Evolutionary conservation across 2,329 filamentous ascomycete genomes (phyloP).

Genomic region (Colletotrichum sp.): DNA sequence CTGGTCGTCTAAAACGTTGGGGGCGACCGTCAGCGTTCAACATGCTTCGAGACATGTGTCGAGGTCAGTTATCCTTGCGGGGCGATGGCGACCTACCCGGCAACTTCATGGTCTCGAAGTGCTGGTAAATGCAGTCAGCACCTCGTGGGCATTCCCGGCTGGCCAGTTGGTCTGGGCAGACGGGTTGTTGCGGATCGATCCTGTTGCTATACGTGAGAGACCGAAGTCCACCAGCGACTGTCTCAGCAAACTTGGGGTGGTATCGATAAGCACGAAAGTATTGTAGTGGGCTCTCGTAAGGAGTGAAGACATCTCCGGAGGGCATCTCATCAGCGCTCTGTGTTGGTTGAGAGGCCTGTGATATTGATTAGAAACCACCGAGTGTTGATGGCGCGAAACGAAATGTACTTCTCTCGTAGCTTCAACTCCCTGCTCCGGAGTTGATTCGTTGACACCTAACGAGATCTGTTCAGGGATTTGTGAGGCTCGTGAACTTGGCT

Average conservation of each 20-base stretch:
- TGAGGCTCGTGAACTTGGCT: slow-evolving; percentile 22
- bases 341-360: background rate
- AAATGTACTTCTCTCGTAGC: slow-evolving; percentile 49
- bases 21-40: slow-evolving; percentile 52
- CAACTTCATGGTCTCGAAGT: slow-evolving; percentile 76
- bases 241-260: slow-evolving; percentile 75
- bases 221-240: slow-evolving; percentile 77
- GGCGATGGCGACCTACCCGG: slow-evolving; percentile 68
- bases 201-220: slow-evolving; percentile 94
- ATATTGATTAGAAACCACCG: slow-evolving; percentile 24
- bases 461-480: slow-evolving; percentile 22
- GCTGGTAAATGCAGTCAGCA: slow-evolving; percentile 74
- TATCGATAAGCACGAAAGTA: slow-evolving; percentile 90
- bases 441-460: slow-evolving; percentile 20
- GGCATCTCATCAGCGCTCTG: slow-evolving; percentile 21
- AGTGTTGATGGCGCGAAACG: slow-evolving; percentile 26
- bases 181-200: slow-evolving; percentile 74
- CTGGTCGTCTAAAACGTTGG: slow-evolving; percentile 65
- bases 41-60: slow-evolving; percentile 36
- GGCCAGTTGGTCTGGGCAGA: slow-evolving; percentile 79
- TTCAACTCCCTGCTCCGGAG: slow-evolving; percentile 29
- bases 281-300: slow-evolving; percentile 84
- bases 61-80: slow-evolving; percentile 15
- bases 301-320: slow-evolving; percentile 33
- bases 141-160: slow-evolving; percentile 75